Evolutionary conservation across 208 protist species (phyloP).

Genomic region (Wallacemonas sp.): DNA sequence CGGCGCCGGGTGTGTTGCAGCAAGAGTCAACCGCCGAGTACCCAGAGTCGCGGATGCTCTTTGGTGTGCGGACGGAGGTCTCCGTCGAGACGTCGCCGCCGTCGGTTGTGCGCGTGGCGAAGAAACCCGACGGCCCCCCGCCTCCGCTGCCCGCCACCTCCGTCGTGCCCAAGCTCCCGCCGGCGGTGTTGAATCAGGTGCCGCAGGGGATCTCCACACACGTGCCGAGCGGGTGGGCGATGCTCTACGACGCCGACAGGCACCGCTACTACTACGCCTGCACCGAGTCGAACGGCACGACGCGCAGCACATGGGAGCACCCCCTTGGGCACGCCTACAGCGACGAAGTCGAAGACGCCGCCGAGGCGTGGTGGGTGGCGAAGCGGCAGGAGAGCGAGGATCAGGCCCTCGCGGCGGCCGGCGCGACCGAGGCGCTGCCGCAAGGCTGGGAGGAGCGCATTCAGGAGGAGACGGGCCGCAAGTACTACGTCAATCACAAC

Average conservation of each 20-base stretch:
- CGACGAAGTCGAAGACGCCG: conserved; percentile 38
- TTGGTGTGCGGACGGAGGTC: background rate
- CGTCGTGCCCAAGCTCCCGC: conserved; percentile 9
- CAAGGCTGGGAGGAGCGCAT: conserved; percentile 37
- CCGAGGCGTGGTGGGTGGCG: conserved; percentile 37
- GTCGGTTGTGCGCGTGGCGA: conserved; percentile 11
- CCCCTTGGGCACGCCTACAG: conserved; percentile 51
- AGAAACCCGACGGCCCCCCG: conserved; percentile 3
- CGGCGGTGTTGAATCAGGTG: background rate
- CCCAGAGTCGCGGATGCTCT: conserved; percentile 10
- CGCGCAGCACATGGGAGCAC: conserved; percentile 65
- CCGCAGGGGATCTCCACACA: conserved; percentile 25
- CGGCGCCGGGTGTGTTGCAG: background rate
- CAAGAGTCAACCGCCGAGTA: background rate
- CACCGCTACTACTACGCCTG: conserved; percentile 68
- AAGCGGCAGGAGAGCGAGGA: conserved; percentile 21
- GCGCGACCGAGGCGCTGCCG: conserved; percentile 22
- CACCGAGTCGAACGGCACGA: conserved; percentile 32
- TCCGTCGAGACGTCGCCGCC: conserved; percentile 13
- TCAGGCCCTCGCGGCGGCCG: conserved; percentile 31
- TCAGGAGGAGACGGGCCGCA: conserved; percentile 24
- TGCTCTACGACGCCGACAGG: conserved; percentile 50
- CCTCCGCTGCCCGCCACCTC: conserved; percentile 1
- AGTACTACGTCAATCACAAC: conserved; percentile 39
- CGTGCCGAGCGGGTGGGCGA: conserved; percentile 55